Evolutionary conservation across 1,284 basidiomycete species (phyloP), one percentile per base, ranked within the genome.

Genomic region (Sanguinoderma infundibulare): DNA sequence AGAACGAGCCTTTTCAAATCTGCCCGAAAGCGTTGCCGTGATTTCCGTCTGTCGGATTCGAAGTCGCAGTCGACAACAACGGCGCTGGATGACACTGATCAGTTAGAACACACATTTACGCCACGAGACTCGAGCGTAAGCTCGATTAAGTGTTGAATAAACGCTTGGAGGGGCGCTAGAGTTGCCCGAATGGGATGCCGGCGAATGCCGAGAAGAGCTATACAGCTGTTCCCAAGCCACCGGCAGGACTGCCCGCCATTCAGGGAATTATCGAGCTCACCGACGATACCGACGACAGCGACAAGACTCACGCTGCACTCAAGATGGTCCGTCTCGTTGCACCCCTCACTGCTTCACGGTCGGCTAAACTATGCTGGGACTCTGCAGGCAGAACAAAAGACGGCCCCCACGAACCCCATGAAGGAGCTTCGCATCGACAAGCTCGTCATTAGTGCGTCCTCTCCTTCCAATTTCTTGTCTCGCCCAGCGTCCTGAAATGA

Each of bases 361-460:
- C 26, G 6, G 30, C 60, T 51, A 28, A 57, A 28, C 62, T 55
- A 49, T 55, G 57, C 57, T 65, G 59, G 52, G 61, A 53, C 47
- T 52, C 40, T 59, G 61, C 74, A 95, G 94, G 92, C 94, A 82
- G 94, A 95, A 76, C 83, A 88, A 82, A 94, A 95, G 82, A 91
- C 90, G 70, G 83, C 91, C 78, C 92, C 94, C 77, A 87, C 89
- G 74, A 96, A 96, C 86, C 87, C 89, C 76, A 96, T 96, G 94
- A 92, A 91, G 86, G 96, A 98, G 85, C 94, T 95, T 73, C 88
- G 89, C 73, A 96, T 98, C 77, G 96, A 98, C 84, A 98, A 99
- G 88, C 92, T 99, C 78, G 96, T 98, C 83, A 96, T 99, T 88
- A 99, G 95, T 97, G 79, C 74, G 94, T 92, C 24, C 40, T 22